Conservation (phyloP, 306 rosid genomes). For the Ceratonia siliqua region DNA sequence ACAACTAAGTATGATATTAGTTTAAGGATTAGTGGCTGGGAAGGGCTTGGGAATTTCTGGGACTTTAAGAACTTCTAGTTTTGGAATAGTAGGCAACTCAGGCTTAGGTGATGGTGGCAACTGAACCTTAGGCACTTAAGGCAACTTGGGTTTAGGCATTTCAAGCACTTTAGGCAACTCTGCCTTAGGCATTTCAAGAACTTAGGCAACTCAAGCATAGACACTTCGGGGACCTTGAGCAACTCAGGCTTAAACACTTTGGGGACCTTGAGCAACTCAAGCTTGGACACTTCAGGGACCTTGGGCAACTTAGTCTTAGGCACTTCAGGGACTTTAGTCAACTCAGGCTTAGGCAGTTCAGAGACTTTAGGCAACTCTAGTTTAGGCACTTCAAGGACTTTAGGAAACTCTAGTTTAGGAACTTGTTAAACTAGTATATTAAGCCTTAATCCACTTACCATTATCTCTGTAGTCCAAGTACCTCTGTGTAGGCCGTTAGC, state of each 20-base stretch:
- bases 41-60: background rate
- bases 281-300: background rate
- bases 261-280: background rate
- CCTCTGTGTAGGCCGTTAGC: no score
- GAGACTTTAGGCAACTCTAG: slow-evolving; percentile 6
- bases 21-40: slow-evolving; percentile 10
- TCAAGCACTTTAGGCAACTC: background rate
- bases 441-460: no score
- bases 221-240: background rate
- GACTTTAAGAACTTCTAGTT: background rate
- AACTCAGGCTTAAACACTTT: background rate
- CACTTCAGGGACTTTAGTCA: background rate
- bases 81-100: background rate
- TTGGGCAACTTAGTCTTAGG: background rate
- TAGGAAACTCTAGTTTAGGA: background rate
- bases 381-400: background rate
- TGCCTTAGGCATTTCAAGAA: background rate
- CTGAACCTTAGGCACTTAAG: background rate
- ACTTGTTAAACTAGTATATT: no score
- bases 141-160: background rate
- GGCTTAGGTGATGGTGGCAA: background rate
- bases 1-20: background rate
- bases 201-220: background rate
- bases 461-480: no score
- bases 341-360: background rate